Percentiles rank a stretch among this genome's conserved stretches.
Evolutionary conservation across 768 basidiomycete genomes (phyloP).

Genomic region (Udeniomyces megalosporus): DNA sequence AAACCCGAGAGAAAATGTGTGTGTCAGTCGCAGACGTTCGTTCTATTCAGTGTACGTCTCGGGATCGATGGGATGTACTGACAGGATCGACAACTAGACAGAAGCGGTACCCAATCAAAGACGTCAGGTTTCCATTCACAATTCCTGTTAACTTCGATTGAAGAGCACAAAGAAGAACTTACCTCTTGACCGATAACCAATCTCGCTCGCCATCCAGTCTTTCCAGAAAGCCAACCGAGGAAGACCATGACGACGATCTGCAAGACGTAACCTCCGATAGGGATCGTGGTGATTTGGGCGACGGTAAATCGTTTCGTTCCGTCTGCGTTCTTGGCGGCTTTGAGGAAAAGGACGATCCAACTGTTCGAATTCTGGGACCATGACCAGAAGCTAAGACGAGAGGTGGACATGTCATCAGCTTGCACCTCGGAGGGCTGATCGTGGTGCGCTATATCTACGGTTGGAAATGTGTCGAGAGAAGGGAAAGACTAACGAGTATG

Average conservation of each 20-base stretch:
- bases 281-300: constrained; percentile 19
- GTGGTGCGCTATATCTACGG: too few species aligned
- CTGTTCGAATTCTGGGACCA: constrained; percentile 5
- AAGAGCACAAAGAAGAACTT: neutral
- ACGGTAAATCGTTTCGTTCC: constrained; percentile 17
- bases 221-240: constrained; percentile 17
- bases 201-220: constrained; percentile 14
- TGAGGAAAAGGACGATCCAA: constrained; percentile 21
- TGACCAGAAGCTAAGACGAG: too few species aligned
- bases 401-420: too few species aligned
- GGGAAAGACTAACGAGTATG: neutral
- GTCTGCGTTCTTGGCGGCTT: constrained; percentile 18
- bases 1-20: neutral
- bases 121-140: too few species aligned
- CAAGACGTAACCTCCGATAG: constrained; percentile 20
- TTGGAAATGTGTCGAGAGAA: too few species aligned
- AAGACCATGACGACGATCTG: constrained; percentile 20
- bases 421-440: too few species aligned
- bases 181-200: constrained; percentile 18
- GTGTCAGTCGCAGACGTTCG: too few species aligned
- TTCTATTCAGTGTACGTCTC: too few species aligned
- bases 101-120: too few species aligned
- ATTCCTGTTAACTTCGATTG: too few species aligned
- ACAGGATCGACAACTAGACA: too few species aligned
- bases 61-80: too few species aligned